Evolutionary conservation across 2,329 filamentous ascomycete species (phyloP).

Genomic region (Phialocephala subalpina): DNA sequence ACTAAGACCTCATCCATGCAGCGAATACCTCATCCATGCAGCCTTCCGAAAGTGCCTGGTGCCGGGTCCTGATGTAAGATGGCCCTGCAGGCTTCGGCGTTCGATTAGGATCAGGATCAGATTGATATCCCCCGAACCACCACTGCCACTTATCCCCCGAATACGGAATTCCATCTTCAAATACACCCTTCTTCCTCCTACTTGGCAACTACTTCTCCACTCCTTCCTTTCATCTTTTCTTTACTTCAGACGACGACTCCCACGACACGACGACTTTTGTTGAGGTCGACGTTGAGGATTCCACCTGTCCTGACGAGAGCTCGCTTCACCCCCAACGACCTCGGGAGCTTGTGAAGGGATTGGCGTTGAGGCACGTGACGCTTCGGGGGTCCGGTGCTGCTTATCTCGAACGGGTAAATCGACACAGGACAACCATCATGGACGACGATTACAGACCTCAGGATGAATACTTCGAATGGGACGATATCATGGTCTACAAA

Average conservation of each 20-base stretch:
- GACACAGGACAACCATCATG: not conserved
- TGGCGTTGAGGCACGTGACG: not conserved
- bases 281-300: not conserved
- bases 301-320: not conserved
- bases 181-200: constrained; percentile 1
- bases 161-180: not conserved
- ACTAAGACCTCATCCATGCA: not conserved
- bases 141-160: not conserved
- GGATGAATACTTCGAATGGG: constrained; percentile 12
- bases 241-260: not conserved
- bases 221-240: not conserved
- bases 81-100: constrained; percentile 7
- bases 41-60: not conserved
- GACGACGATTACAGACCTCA: constrained; percentile 9
- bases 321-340: not conserved
- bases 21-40: not conserved
- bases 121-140: not conserved
- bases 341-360: not conserved
- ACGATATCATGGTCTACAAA: constrained; percentile 14
- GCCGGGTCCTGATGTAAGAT: not conserved
- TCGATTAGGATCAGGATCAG: not conserved
- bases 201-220: not conserved
- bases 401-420: constrained; percentile 1
- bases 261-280: not conserved
- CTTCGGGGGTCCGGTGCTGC: not conserved